Conservation (phyloP, 306 rosid genomes). For the Herpetospermum pedunculosum region DNA sequence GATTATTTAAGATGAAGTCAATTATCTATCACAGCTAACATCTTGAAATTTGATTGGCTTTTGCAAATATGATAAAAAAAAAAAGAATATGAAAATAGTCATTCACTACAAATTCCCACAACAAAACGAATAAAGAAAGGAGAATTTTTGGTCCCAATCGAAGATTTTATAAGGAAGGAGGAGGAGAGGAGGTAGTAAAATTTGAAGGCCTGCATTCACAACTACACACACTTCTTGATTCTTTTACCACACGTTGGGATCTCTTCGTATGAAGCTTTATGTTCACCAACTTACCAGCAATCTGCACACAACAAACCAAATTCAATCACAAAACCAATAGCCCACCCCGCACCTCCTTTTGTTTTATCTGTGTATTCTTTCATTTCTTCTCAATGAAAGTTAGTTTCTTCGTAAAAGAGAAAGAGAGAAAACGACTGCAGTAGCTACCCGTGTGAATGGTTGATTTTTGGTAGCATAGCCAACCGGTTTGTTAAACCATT, state of each 20-base stretch:
- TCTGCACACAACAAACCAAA: conserved; percentile 20
- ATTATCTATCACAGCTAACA: too few species aligned
- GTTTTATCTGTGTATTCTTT: background rate
- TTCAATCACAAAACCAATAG: too few species aligned
- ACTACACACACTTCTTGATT: conserved; percentile 61
- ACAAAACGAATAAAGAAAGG: too few species aligned
- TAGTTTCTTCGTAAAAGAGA: background rate
- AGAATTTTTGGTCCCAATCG: too few species aligned
- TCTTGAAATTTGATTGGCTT: too few species aligned
- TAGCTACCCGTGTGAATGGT: background rate
- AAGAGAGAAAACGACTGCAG: background rate
- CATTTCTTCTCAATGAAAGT: background rate
- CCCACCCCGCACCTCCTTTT: too few species aligned
- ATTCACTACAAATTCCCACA: too few species aligned
- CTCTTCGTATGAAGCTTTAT: conserved; percentile 69
- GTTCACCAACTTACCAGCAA: conserved; percentile 85
- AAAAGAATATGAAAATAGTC: too few species aligned
- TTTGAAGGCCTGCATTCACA: conserved; percentile 66
- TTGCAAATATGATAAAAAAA: too few species aligned
- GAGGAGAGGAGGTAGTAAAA: conserved; percentile 13
- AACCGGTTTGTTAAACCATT: background rate
- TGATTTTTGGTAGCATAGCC: background rate
- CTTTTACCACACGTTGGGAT: conserved; percentile 82
- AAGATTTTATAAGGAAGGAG: background rate
- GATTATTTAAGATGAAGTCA: too few species aligned